phyloP scores from a whole-genome alignment of 1,139 yeast genomes.

The Candida sp. region DNA sequence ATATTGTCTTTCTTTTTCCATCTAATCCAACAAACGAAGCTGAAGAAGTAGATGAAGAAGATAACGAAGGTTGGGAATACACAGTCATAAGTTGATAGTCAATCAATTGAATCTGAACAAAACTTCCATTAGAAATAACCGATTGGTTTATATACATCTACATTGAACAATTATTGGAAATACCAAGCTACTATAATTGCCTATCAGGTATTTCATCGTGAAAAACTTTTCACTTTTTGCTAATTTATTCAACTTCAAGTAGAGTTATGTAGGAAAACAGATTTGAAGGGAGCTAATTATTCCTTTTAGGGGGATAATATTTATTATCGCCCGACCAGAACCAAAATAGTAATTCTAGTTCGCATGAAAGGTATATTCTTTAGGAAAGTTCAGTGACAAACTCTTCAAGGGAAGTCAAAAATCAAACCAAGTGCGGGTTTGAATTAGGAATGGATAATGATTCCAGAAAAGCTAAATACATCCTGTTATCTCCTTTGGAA shows the following conservation, averaged over 20 bases:
- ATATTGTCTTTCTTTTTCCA: constrained; percentile 19
- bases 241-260: neutral
- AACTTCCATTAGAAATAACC: neutral
- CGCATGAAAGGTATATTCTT: neutral
- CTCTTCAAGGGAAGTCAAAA: neutral
- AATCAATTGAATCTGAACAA: neutral
- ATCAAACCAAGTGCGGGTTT: neutral
- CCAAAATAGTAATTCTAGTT: too few relatives aligned
- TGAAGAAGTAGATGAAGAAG: neutral
- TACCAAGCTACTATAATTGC: neutral
- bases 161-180: neutral
- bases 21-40: neutral
- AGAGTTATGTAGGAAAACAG: neutral
- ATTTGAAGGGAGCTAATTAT: neutral
- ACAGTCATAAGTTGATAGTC: neutral
- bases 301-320: neutral
- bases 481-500: too few relatives aligned
- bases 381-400: neutral
- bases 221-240: neutral
- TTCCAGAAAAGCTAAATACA: too few relatives aligned
- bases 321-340: too few relatives aligned
- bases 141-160: neutral
- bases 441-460: neutral
- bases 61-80: constrained; percentile 1
- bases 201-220: neutral